Base-by-base conservation (phyloP, 2,329 filamentous ascomycete genomes). In the Hypoxylon sp. region DNA sequence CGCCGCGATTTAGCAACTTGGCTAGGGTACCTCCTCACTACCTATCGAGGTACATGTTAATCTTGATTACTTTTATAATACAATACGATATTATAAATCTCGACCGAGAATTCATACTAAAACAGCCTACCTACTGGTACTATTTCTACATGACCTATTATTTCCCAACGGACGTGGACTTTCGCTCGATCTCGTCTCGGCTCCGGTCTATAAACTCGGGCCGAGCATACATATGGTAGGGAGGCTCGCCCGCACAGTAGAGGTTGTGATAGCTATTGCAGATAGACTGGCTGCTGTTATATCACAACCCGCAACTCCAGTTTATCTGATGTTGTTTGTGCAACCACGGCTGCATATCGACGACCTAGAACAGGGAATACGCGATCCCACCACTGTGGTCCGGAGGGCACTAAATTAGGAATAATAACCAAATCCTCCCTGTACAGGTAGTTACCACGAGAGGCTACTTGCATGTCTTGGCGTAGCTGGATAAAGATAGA, bases 391-490 rank as follows among this genome's bases (percentile, higher is more conserved):
- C 64, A 70, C 55, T 57, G 62, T 65, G 71, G 68, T 70, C 61
- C 63, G n/a, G 58, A 67, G 54, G 39, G 33, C 56, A 29, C 62
- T 63, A 65, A 69, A 62, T 65, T 66, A 62, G 63, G 55, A 59
- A 63, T 29, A 51, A 57, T 10, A 50, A 11, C 29, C 14, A 64
- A 48, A 19, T 10, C 35, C 26, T 46, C 52, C 64, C 58, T 67
- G 65, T 46, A 31, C 53, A 61, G 47, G 59, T 19, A 48, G 46
- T 66, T 69, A 66, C 68, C 62, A 58, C 19, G 73, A 73, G 59
- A 69, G 65, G 70, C 67, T 68, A 37, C 65, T 37, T 73, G 71
- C 74, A 74, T 70, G 37, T 67, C 68, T 73, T 72, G 70, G 71
- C 65, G 46, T 53, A n/a, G 50, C 44, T 54, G 19, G 35, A 64